Conservation (phyloP, 768 basidiomycete genomes). For the Leccinum sublutescens region DNA sequence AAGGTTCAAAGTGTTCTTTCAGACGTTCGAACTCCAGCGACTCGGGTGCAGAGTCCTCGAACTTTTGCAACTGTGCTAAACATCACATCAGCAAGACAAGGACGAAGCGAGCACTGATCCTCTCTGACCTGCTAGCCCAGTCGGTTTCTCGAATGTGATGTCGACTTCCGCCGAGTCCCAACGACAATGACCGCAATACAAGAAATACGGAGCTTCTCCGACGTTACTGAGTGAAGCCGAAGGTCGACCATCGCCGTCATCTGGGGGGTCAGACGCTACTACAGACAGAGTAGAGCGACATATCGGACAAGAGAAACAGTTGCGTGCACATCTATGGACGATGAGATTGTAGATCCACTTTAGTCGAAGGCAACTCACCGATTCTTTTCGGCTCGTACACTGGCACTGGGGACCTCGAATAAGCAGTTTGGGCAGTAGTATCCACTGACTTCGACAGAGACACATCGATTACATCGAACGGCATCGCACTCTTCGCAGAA, state of each 20-base stretch:
- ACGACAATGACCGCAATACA: conserved; percentile 89
- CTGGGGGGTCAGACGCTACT: conserved; percentile 82
- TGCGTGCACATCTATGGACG: conserved; percentile 82
- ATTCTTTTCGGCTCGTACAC: conserved; percentile 97
- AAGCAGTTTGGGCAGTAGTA: conserved; percentile 99
- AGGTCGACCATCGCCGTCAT: conserved; percentile 54
- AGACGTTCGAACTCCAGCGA: conserved; percentile 88
- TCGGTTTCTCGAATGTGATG: conserved; percentile 94
- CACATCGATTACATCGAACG: conserved; percentile 89
- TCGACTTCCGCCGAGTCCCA: conserved; percentile 95
- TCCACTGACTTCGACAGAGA: conserved; percentile 89
- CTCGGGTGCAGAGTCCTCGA: conserved; percentile 82
- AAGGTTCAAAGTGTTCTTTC: conserved; percentile 96
- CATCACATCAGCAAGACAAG: conserved; percentile 2
- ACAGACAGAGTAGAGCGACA: conserved; percentile 89
- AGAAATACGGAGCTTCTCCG: conserved; percentile 86
- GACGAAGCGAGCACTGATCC: neutral
- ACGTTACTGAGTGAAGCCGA: conserved; percentile 54
- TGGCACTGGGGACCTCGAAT: conserved; percentile 97
- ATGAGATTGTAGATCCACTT: neutral
- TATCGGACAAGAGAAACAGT: conserved; percentile 95
- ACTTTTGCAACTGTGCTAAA: conserved; percentile 86
- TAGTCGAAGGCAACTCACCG: conserved; percentile 47
- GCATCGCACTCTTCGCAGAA: conserved; percentile 99
- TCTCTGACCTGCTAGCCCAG: conserved; percentile 85